Base-by-base conservation (phyloP, 208 protist species). In the Polymyxa betae region DNA sequence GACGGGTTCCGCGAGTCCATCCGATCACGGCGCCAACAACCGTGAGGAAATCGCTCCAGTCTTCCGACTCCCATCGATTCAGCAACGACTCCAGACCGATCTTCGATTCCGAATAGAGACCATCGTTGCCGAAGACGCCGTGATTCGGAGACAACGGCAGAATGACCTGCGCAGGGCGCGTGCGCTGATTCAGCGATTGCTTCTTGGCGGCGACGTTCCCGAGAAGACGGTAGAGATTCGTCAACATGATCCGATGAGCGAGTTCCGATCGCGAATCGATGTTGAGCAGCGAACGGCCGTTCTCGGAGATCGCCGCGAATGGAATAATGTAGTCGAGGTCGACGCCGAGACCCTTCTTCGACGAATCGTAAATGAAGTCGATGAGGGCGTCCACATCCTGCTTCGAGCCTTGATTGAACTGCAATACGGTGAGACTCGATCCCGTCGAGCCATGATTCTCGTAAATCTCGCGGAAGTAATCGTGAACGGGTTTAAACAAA, bases 41-140 rank as follows among this genome's bases (percentile, higher is more conserved):
- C 24, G 90, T 90, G 24, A 96, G 90, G 82, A 96, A 96, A 40
- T 93, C 46, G 12, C 43, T n/a, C 95, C 95, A 96, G 89, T 90
- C 88, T 68, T 95, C 94, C 38, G 88, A 88, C 38, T 94, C 38
- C 95, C 95, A 96, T 88, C 95, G 94, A 88, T 94, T 94, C 77
- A 95, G 90, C 1, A 96, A 92, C 12, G 93, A 88, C 89, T 96
- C 95, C 32, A 96, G 92, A 35, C 93, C 95, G 0, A 96, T 77
- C 72, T 96, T 96, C 64, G 93, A 95, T 92, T 96, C 95, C 32
- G 94, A 88, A 88, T 96, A 96, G 64, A 96, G 92, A 12, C 95
- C 95, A 82, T 96, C 95, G 45, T 77, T 60, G 38, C 95, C 95
- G 68, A 96, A 96, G 1, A 95, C 45, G 54, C 95, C 95, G 89